These are phyloP conservation scores for Coemansia sp. DNA, from an alignment of 192 early-diverging fungal species.

Conservation along the genomic window DNA sequence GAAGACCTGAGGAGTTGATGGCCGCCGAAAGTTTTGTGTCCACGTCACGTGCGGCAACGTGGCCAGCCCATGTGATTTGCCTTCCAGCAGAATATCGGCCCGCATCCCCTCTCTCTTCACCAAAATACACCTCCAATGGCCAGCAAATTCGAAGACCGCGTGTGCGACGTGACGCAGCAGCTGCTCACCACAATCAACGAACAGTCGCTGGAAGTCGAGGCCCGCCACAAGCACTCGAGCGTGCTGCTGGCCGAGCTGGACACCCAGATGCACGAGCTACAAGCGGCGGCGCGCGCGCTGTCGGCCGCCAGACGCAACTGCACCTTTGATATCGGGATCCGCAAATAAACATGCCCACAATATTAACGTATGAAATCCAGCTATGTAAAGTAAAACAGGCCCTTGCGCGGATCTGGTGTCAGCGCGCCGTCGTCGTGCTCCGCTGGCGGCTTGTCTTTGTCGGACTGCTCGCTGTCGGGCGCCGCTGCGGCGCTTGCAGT, in stretches of 20 bases:
- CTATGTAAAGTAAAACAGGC: constrained; percentile 3
- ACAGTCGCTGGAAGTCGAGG: constrained; percentile 19
- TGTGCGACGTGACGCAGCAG: constrained; percentile 23
- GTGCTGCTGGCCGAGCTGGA: constrained; percentile 41
- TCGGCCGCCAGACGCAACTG: constrained; percentile 22
- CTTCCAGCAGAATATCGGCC: not conserved
- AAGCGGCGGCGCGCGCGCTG: constrained; percentile 24
- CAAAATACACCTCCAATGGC: constrained; percentile 1
- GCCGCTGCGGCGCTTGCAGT: too few relatives aligned
- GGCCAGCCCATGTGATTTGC: not conserved
- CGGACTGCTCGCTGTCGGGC: not conserved
- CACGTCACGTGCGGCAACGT: not conserved
- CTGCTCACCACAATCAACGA: constrained; percentile 23
- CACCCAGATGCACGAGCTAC: constrained; percentile 29
- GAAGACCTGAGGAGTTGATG: too few relatives aligned
- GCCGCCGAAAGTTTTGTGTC: not conserved
- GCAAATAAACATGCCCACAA: not conserved
- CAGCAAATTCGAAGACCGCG: constrained; percentile 27
- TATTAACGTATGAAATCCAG: too few relatives aligned
- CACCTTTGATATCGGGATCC: constrained; percentile 18
- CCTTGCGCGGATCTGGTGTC: not conserved
- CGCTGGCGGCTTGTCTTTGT: too few relatives aligned
- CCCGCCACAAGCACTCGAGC: constrained; percentile 7
- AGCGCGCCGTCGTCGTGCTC: too few relatives aligned
- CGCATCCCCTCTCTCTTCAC: not conserved